Evolutionary conservation across 2,329 filamentous ascomycete genomes (phyloP).

Genomic region (Colletotrichum euphorbiae): DNA sequence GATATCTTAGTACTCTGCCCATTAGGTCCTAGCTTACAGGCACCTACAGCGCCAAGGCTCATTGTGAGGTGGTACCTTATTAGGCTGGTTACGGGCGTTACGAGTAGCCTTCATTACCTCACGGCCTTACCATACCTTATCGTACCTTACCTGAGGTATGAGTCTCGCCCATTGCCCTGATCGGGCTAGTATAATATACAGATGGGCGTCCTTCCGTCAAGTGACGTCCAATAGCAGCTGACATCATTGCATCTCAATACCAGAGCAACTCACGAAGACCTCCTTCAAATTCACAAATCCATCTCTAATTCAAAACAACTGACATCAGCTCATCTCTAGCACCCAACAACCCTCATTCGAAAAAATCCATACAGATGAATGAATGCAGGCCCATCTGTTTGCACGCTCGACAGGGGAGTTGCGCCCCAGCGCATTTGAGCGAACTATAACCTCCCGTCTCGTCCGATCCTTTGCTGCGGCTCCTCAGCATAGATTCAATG

Average conservation of each 20-base stretch:
- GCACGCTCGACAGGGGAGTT: conserved; percentile 80
- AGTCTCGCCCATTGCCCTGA: no score
- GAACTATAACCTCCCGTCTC: conserved; percentile 73
- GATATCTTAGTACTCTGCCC: no score
- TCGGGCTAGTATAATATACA: neutral
- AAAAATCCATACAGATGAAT: conserved; percentile 56
- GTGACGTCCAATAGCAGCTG: neutral
- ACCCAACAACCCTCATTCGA: neutral
- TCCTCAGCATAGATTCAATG: conserved; percentile 77
- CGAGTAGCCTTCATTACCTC: no score
- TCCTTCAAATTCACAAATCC: neutral
- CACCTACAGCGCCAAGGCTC: neutral
- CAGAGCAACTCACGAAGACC: neutral
- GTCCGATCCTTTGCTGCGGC: conserved; percentile 76
- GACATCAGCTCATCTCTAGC: neutral
- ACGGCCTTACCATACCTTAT: no score
- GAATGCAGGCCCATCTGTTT: conserved; percentile 82
- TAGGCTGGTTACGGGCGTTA: no score
- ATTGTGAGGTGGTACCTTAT: neutral
- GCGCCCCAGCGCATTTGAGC: conserved; percentile 71
- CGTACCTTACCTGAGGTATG: no score
- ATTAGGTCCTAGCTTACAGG: neutral
- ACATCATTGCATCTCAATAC: conserved; percentile 13
- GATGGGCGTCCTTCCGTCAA: neutral
- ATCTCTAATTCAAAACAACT: neutral